Percentiles rank a stretch among this genome's conserved stretches.
Evolutionary conservation across 192 early-diverging fungal genomes (phyloP).

Genomic region (Backusella australiensis): DNA sequence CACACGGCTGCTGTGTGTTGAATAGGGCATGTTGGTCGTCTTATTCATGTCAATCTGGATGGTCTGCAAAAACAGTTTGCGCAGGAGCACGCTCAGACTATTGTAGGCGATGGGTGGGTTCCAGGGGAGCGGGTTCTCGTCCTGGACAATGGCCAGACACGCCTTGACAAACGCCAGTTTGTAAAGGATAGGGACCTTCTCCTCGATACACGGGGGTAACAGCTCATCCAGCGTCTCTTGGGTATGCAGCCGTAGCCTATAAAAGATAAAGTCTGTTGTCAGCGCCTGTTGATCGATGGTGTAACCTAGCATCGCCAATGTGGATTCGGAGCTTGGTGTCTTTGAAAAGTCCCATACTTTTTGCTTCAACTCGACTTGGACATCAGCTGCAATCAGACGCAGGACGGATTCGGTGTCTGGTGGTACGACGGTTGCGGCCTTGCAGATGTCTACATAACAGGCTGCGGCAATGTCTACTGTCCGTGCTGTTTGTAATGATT

Average conservation of each 20-base stretch:
- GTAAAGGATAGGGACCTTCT: conserved; percentile 64
- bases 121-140: conserved; percentile 64
- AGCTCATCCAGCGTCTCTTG: conserved; percentile 64
- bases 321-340: conserved; percentile 16
- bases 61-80: conserved; percentile 60
- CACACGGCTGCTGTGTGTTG: conserved; percentile 57
- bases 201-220: conserved; percentile 64
- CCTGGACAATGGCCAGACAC: conserved; percentile 63
- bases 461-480: conserved; percentile 59
- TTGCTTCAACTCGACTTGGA: conserved; percentile 68
- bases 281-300: conserved; percentile 66
- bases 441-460: conserved; percentile 73
- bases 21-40: conserved; percentile 32
- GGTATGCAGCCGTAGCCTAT: conserved; percentile 69
- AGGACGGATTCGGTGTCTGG: conserved; percentile 59
- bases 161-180: conserved; percentile 79
- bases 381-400: conserved; percentile 56
- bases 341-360: conserved; percentile 26
- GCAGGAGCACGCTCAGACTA: conserved; percentile 54
- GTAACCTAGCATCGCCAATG: conserved; percentile 41
- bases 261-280: conserved; percentile 64
- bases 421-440: conserved; percentile 62
- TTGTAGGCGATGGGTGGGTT: conserved; percentile 55
- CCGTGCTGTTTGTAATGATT: conserved; percentile 47
- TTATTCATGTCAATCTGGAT: conserved; percentile 26